Evolutionary conservation across 1,139 yeast genomes (phyloP).

Genomic region (Yamadazyma songkhlaensis): DNA sequence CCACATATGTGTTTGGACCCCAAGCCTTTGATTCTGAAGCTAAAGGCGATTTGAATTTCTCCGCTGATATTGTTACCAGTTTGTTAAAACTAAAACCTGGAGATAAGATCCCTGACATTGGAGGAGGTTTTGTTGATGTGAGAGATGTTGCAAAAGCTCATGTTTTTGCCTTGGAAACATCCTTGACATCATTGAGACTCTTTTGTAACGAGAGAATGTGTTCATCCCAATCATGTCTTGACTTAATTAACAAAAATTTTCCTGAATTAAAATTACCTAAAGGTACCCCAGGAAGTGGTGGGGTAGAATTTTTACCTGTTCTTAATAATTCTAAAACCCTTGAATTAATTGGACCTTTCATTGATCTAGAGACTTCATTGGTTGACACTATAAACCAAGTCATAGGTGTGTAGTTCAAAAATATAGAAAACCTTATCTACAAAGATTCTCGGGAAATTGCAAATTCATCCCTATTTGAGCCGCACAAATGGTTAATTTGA

Average conservation of each 20-base stretch:
- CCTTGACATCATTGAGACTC: constrained; percentile 23
- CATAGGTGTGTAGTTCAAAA: too few species aligned
- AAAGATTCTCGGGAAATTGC: too few species aligned
- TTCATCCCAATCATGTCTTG: constrained; percentile 15
- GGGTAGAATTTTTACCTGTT: constrained; percentile 4
- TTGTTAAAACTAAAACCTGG: constrained; percentile 15
- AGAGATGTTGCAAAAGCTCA: constrained; percentile 34
- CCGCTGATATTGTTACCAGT: constrained; percentile 16
- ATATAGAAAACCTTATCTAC: too few species aligned
- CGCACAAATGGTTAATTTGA: too few species aligned
- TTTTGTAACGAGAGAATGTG: constrained; percentile 9
- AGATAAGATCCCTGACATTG: constrained; percentile 13
- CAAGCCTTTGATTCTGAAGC: constrained; percentile 23
- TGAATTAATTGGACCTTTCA: constrained; percentile 30
- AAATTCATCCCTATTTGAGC: too few species aligned
- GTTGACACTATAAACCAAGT: too few species aligned
- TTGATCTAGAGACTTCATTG: constrained; percentile 29
- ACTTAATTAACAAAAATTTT: constrained; percentile 17
- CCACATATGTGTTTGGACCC: constrained; percentile 45
- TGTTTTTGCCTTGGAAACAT: constrained; percentile 24
- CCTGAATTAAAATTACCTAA: constrained; percentile 29
- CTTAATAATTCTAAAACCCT: constrained; percentile 26
- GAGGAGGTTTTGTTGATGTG: constrained; percentile 29
- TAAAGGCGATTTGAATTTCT: constrained; percentile 16
- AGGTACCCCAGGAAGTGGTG: constrained; percentile 22